Evolutionary conservation across 352 stramenopile genomes (phyloP).

Genomic region (Labyrinthula sp.): DNA sequence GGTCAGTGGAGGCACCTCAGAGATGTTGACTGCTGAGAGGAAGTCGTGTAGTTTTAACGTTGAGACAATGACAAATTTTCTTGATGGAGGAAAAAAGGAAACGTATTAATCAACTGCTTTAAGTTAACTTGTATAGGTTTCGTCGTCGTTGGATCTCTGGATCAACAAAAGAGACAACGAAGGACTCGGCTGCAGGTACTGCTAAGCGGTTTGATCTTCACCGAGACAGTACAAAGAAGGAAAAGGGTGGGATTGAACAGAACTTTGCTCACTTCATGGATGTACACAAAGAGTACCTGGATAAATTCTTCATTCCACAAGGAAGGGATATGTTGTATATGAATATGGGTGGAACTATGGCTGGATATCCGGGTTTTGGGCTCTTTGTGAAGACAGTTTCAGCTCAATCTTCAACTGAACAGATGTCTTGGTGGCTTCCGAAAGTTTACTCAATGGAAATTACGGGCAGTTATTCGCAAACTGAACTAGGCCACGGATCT

Average conservation of each 20-base stretch:
- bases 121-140: too few species aligned
- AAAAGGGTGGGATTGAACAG: slow-evolving; percentile 7
- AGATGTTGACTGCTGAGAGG: slow-evolving; percentile 1
- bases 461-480: slow-evolving; percentile 61
- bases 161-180: slow-evolving; percentile 25
- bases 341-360: slow-evolving; percentile 16
- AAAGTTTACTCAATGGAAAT: slow-evolving; percentile 49
- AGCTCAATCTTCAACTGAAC: slow-evolving; percentile 48
- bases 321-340: slow-evolving; percentile 28
- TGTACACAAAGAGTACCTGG: slow-evolving; percentile 24
- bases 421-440: slow-evolving; percentile 53
- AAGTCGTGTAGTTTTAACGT: slow-evolving; percentile 8
- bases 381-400: slow-evolving; percentile 52
- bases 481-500: slow-evolving; percentile 66
- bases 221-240: too few species aligned
- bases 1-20: slow-evolving; percentile 12
- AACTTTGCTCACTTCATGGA: slow-evolving; percentile 27
- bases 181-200: slow-evolving; percentile 6
- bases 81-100: slow-evolving; percentile 16
- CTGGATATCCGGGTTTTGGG: slow-evolving; percentile 37
- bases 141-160: slow-evolving; percentile 15
- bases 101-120: too few species aligned
- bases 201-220: slow-evolving; percentile 6
- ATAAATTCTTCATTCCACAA: slow-evolving; percentile 19
- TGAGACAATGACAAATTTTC: slow-evolving; percentile 25